Evolutionary conservation across 2,329 filamentous ascomycete genomes (phyloP), one percentile per base, ranked within the genome.

Genomic region (Arthrobotrys sphaeroides): DNA sequence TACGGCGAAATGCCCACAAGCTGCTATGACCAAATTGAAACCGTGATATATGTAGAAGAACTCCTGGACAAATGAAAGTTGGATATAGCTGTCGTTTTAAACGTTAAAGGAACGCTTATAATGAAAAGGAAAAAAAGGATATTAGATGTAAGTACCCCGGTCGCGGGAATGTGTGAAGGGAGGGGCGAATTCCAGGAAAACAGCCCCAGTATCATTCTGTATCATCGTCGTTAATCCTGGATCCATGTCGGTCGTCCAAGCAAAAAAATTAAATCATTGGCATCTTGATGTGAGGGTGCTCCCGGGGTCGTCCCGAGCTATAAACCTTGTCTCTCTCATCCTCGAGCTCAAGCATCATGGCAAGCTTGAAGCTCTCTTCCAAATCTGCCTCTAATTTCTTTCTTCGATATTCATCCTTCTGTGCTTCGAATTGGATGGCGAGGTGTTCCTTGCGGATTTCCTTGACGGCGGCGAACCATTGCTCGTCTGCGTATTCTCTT

Each of bases 261-360:
- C 38, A 40, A 47, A 53, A 51, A 55, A 36, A 33, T 38, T 64
- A 68, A 40, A 74, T 68, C 62, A 68, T 74, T 13, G 64, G 45
- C 45, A 68, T 67, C 40, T 74, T 74, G 12, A 68, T 45, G 31
- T 67, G 55, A 55, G 51, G 18, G 57, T 24, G 22, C n/a, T 72
- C 67, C 31, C 70, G 59, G 13, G 61, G 70, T 22, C 70, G 55
- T 26, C 62, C 62, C 5, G 70, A 74, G 70, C 70, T 74, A 43
- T 74, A 74, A 61, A 74, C 70, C 53, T 68, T 74, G 31, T 74
- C 70, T 40, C 70, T 68, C 40, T 74, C 62, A 33, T 74, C 70
- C 20, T 74, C 70, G 13, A 74, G 62, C 38, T 74, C 62, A 43
- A 74, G 70, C 70, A 74, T 74, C 70, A 74, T 74, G 5, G 70